Evolutionary conservation across 2,329 filamentous ascomycete species (phyloP).

Genomic region (Fusarium foetens): DNA sequence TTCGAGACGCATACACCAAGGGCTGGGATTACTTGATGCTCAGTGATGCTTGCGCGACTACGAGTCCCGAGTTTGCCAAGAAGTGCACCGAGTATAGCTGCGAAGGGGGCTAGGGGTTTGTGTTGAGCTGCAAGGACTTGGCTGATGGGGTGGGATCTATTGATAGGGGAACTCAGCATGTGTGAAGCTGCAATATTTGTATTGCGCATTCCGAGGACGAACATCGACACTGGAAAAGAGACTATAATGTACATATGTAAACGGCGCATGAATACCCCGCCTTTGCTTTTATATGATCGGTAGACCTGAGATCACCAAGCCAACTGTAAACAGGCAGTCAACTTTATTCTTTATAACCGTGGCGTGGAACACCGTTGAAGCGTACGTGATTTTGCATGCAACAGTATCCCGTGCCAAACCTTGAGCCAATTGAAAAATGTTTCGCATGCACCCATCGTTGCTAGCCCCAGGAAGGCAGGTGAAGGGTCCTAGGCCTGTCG

Average conservation of each 20-base stretch:
- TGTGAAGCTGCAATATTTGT: too few species aligned
- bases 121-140: not conserved
- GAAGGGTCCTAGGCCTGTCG: not conserved
- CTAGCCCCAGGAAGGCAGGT: not conserved
- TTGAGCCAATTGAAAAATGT: rapidly evolving
- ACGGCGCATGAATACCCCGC: too few species aligned
- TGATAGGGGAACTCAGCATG: not conserved
- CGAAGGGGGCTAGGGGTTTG: not conserved
- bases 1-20: not conserved
- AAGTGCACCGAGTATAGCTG: not conserved
- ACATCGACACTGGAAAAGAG: too few species aligned
- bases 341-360: too few species aligned
- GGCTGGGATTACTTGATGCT: not conserved
- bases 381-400: rapidly evolving
- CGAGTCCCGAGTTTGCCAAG: not conserved
- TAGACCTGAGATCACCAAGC: too few species aligned
- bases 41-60: not conserved
- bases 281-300: too few species aligned
- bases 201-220: too few species aligned
- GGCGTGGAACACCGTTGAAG: rapidly evolving
- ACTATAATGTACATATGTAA: too few species aligned
- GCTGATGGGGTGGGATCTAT: not conserved
- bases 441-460: rapidly evolving
- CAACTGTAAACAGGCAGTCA: too few species aligned
- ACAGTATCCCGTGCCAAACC: too few species aligned